Base-by-base conservation (phyloP, 768 basidiomycete species). In the Phanerodontia chrysosporium region DNA sequence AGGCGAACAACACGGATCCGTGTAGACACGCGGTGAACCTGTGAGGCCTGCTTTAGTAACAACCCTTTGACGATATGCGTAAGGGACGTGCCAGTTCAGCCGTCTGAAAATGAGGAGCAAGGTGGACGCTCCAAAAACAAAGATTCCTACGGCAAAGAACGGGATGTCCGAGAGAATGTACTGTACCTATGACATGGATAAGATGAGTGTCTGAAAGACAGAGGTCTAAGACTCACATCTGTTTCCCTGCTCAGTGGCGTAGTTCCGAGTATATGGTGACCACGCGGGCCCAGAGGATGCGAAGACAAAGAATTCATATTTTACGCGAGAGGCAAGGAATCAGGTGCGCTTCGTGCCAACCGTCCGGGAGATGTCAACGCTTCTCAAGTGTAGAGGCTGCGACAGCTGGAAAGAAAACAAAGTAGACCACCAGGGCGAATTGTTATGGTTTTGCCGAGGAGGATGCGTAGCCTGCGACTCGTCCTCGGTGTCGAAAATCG, bases 141-240 rank as follows among this genome's bases (percentile, higher is more conserved):
- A 72, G n/a, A 88, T 74, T 32, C 87, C 89, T 44, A 84, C 78
- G 62, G 79, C 81, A 65, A 87, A 81, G 61, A 87, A 75, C 22
- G 89, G 89, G 55, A 90, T 83, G 61, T 87, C 85, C 18, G 81
- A 74, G 46, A 90, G 74, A 44, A 89, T 67, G 62, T 75, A 72
- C 58, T 82, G 80, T 44, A 87, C 72, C 85, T 88, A 42, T 42
- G 54, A 21, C 39, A 35, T 53, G 45, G n/a, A n/a, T n/a, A 14
- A 24, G 10, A 32, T 52, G 27, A 51, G 42, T 27, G 10, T 21
- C 18, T 16, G 49, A n/a, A 12, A 8, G 4, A 8, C 49, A 30
- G 30, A 32, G 21, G 29, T 8, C 18, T n/a, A 2, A 51, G 30
- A 32, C 49, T 30, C 29, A 51, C 49, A 21, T 30, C 30, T 10